Base-by-base conservation (phyloP, 768 basidiomycete genomes). In the Tricholoma furcatifolium region DNA sequence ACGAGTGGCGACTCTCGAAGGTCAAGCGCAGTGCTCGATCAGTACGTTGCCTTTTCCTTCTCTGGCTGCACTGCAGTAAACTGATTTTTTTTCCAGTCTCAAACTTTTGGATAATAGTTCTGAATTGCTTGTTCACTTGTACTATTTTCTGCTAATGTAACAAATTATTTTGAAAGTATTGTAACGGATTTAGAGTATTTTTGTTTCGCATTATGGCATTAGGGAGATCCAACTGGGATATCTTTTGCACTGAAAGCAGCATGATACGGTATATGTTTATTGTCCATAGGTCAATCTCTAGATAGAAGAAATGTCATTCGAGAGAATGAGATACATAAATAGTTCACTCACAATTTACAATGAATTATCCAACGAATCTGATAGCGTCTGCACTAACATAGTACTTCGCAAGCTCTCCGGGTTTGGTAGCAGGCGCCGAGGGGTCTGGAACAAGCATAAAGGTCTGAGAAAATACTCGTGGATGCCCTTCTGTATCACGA, bases 1-100 rank as follows among this genome's bases (percentile, higher is more conserved):
- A 93, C 70, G 91, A 94, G 67, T 98, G 95, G 96, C 81, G 94
- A 47, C 69, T 94, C 67, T 94, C 91, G 12, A 94, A 94, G 66
- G 80, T 94, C 77, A 94, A 93, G 74, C 77, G 91, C 57, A 92
- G 89, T 65, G 91, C 93, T 18, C 84, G 93, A 54, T 93, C 93
- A 44, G 84, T 86, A 67, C 41, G 69, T 74, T 39, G 45, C 42
- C 14, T 50, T 51, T 53, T 31, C 23, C 18, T 55, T 6, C 12
- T 42, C 17, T 44, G 48, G 27, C 30, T 34, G 20, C 34, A 23
- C 17, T 46, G 27, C 39, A 54, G 62, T 65, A 49, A 66, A 52
- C 68, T 47, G 66, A 56, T 31, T 34, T 12, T 48, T 9, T 53
- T 50, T 65, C 32, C 70, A 87, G 85, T 91, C 88, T 74, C 93